Evolutionary conservation across 345 rosid genomes (phyloP), one percentile per base, ranked within the genome.

Genomic region (Gossypium mustelinum): DNA sequence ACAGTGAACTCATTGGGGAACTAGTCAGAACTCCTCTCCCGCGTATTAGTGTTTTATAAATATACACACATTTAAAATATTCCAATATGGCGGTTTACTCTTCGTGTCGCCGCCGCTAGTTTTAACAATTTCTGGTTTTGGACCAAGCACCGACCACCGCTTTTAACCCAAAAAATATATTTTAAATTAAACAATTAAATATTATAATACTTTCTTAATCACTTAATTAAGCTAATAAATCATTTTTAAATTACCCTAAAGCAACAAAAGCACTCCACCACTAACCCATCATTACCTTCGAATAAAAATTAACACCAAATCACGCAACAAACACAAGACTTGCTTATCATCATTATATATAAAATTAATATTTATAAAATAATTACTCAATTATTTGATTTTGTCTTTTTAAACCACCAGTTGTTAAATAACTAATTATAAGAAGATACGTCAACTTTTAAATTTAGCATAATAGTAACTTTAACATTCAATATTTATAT

Each of bases 61-160:
- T 11, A 18, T 20, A 20, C 24, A 55, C 51, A 11, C 14, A 11
- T 52, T 16, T 24, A 24, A 11, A 24, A 58, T 43, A 65, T 1
- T 64, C 14, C 27, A 1, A 20, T 12, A n/a, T 10, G 70, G 54
- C 70, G 34, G 39, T 67, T 67, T 67, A 67, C 71, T 24, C 71
- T 14, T 12, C 27, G 11, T 2, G 11, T 13, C 11, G 71, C 39
- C n/a, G 71, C 56, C 56, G 71, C 71, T 67, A 67, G 71, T 67
- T 6, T 67, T 47, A 47, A 67, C 20, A 22, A 47, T 13, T 47
- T 2, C 56, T 45, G 71, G 71, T 24, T 67, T 67, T 13, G 34
- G 41, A 67, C 71, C 47, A 67, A 39, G 18, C 56, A 47, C 41
- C 71, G 71, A 13, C 41, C 41, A 67, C 24, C 9, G 7, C 71